These are phyloP conservation scores for Termitomyces sp. DNA, from an alignment of 768 basidiomycete genomes.

Conservation along the genomic window DNA sequence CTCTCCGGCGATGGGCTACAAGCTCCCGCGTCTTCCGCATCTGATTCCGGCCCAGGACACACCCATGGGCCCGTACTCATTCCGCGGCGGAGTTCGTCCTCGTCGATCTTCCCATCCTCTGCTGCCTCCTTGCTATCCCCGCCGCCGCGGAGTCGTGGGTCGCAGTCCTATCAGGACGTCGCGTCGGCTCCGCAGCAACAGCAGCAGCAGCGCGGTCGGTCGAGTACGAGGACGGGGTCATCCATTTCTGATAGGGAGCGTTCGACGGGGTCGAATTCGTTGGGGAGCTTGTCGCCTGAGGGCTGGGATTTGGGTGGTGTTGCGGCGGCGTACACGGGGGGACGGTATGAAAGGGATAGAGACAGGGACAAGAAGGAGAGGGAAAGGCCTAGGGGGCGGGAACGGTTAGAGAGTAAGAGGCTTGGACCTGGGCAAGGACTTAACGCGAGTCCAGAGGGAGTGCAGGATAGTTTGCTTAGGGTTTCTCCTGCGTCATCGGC, in stretches of 20 bases:
- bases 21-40: background rate
- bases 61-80: slow-evolving; percentile 19
- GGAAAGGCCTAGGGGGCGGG: slow-evolving; percentile 39
- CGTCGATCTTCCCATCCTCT: slow-evolving; percentile 22
- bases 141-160: slow-evolving; percentile 26
- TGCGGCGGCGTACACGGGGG: slow-evolving; percentile 29
- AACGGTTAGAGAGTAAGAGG: slow-evolving; percentile 37
- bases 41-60: slow-evolving; percentile 19
- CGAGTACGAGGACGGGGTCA: slow-evolving; percentile 52
- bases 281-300: slow-evolving; percentile 30
- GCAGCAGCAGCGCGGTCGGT: slow-evolving; percentile 47
- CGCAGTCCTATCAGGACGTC: slow-evolving; percentile 23
- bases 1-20: slow-evolving; percentile 7
- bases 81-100: slow-evolving; percentile 12
- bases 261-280: slow-evolving; percentile 21
- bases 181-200: slow-evolving; percentile 2
- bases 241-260: slow-evolving; percentile 52
- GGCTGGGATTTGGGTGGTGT: slow-evolving; percentile 21
- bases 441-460: slow-evolving; percentile 36
- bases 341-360: slow-evolving; percentile 31
- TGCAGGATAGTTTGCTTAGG: slow-evolving; percentile 25
- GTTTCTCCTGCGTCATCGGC: slow-evolving; percentile 17
- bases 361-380: slow-evolving; percentile 20
- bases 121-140: slow-evolving; percentile 24
- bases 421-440: slow-evolving; percentile 26